Conservation (phyloP, 2,329 filamentous ascomycete species). For the Dothideomycetes sp. region DNA sequence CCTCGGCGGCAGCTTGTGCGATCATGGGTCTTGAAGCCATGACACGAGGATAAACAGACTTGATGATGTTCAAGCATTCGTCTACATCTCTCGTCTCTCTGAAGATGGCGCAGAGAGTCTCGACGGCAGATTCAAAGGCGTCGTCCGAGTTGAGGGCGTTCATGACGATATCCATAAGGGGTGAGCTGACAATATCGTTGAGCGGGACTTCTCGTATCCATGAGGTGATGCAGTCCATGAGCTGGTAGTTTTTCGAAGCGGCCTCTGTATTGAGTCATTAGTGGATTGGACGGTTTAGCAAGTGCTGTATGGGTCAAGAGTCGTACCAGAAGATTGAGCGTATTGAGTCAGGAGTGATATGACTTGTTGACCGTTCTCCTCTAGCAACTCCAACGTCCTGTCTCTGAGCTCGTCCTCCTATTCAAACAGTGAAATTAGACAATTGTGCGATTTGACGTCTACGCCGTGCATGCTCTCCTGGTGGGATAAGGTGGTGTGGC, state of each 20-base stretch:
- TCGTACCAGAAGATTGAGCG: conserved; percentile 77
- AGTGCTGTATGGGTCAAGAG: neutral
- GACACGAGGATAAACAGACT: conserved; percentile 70
- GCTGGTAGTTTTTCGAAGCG: conserved; percentile 74
- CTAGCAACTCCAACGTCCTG: conserved; percentile 80
- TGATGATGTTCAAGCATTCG: conserved; percentile 72
- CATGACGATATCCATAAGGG: conserved; percentile 71
- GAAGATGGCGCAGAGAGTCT: conserved; percentile 86
- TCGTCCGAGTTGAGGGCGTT: conserved; percentile 62
- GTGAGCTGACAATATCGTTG: conserved; percentile 70
- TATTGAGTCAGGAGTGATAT: conserved; percentile 82
- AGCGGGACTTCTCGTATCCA: conserved; percentile 93
- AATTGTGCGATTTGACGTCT: conserved; percentile 17
- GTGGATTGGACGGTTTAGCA: conserved; percentile 3
- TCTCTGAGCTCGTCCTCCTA: conserved; percentile 90
- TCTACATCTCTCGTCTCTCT: conserved; percentile 89
- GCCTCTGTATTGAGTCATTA: conserved; percentile 40
- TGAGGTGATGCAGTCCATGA: conserved; percentile 91
- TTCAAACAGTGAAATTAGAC: conserved; percentile 26
- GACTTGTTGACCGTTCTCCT: conserved; percentile 82
- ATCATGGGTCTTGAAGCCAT: conserved; percentile 69
- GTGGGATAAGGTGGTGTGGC: conserved; percentile 11
- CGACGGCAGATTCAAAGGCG: conserved; percentile 78
- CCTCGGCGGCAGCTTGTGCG: conserved; percentile 59
- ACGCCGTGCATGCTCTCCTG: neutral